Base-by-base conservation (phyloP, 352 stramenopile species). In the Phytopythium chamaehyphon region DNA sequence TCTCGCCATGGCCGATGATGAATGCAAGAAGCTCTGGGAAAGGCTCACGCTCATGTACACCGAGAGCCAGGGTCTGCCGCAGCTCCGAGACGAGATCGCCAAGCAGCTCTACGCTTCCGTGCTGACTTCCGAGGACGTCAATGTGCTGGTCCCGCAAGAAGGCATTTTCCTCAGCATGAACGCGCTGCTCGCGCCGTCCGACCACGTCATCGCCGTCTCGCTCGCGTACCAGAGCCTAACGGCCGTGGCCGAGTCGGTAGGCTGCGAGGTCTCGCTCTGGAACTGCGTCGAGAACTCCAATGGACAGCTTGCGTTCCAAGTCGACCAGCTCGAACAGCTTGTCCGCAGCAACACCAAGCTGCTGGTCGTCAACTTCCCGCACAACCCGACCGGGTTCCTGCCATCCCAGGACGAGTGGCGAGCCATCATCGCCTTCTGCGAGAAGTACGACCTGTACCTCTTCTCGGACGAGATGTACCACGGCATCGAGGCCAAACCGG, bases 401-500 rank as follows among this genome's bases (percentile, higher is more conserved):
- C 66, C 71, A 0, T 59, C 59, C 2, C 55, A 57, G 33, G 54
- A 47, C 24, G 75, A 91, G 36, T 76, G 57, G 50, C 39, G 53
- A 7, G 45, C 40, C 3, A 69, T 90, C 26, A 33, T 90, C 14
- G 57, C 52, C 16, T 61, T 86, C 22, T 76, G 63, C 36, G 22
- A 64, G 11, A 40, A 46, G 45, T 56, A 73, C 38, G 61, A 66
- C 37, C 24, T 66, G 7, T 87, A 68, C 35, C 46, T 90, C 11
- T 89, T 90, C 36, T 78, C 57, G 7, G 79, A 90, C 53, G 79
- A 90, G 52, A 86, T 90, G 69, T 90, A 91, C 47, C 61, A 61
- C 21, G 57, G 58, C 0, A 48, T 88, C 6, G 76, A 85, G 51
- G 45, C 50, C 35, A 49, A 65, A 5, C 38, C 45, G 2, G 36